These are phyloP conservation scores for Petunia axillaris DNA, from an alignment of 257 asterid genomes.

Conservation along the genomic window DNA sequence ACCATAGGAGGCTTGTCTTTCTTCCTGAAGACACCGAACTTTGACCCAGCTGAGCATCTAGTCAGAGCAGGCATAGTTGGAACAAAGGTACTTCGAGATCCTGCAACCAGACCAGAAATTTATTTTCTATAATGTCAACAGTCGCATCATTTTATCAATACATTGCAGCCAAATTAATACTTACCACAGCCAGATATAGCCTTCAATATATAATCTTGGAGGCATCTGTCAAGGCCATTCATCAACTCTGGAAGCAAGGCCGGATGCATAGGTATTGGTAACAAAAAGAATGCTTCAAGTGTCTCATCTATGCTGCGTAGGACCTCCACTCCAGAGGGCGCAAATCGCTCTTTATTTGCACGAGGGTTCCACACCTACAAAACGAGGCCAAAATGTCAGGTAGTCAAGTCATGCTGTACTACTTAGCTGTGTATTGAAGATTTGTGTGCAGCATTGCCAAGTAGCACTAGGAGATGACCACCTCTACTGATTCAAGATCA, in stretches of 20 bases:
- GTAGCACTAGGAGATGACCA: neutral
- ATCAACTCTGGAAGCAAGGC: slow-evolving; percentile 79
- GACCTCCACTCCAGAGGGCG: slow-evolving; percentile 94
- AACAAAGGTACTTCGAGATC: slow-evolving; percentile 60
- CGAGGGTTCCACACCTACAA: slow-evolving; percentile 80
- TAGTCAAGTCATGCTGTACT: neutral
- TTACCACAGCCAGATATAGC: slow-evolving; percentile 86
- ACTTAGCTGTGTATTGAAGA: slow-evolving; percentile 9
- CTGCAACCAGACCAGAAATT: slow-evolving; percentile 43
- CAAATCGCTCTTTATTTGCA: slow-evolving; percentile 75
- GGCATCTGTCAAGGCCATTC: slow-evolving; percentile 73
- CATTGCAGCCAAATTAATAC: slow-evolving; percentile 19
- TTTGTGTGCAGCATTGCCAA: slow-evolving; percentile 20
- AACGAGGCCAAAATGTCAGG: slow-evolving; percentile 5
- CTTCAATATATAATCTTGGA: slow-evolving; percentile 59
- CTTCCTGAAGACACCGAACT: slow-evolving; percentile 67
- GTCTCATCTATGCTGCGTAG: slow-evolving; percentile 82
- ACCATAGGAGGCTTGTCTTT: slow-evolving; percentile 58
- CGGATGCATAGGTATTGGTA: slow-evolving; percentile 93
- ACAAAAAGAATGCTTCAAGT: slow-evolving; percentile 88
- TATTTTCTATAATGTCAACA: neutral
- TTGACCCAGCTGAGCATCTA: slow-evolving; percentile 66
- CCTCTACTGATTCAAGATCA: neutral
- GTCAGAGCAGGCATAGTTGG: slow-evolving; percentile 73
- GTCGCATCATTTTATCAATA: slow-evolving; percentile 30